Evolutionary conservation across 2,329 filamentous ascomycete genomes (phyloP).

Genomic region (Colletotrichum magnum): DNA sequence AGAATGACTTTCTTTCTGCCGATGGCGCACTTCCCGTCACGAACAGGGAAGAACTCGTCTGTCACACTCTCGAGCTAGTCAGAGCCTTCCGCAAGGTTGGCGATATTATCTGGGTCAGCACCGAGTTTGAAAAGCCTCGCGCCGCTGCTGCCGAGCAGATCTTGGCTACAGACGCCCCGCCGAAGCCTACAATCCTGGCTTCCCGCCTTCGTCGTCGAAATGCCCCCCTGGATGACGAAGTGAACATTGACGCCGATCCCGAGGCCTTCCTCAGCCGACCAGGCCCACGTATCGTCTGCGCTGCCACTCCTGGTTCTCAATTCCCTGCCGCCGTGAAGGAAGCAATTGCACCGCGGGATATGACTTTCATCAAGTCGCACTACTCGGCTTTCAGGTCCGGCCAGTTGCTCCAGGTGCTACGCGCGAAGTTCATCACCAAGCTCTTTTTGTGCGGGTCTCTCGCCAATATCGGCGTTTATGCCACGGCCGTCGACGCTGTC

Average conservation of each 20-base stretch:
- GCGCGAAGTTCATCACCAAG: conserved; percentile 90
- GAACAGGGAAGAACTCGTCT: conserved; percentile 75
- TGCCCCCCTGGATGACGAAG: conserved; percentile 37
- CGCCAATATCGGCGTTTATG: conserved; percentile 90
- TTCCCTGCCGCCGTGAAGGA: conserved; percentile 59
- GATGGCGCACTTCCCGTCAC: conserved; percentile 77
- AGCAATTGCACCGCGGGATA: conserved; percentile 63
- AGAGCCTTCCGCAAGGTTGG: conserved; percentile 79
- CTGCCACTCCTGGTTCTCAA: conserved; percentile 60
- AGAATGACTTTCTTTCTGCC: conserved; percentile 86
- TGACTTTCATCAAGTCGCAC: conserved; percentile 76
- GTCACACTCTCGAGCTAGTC: conserved; percentile 76
- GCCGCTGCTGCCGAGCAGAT: conserved; percentile 68
- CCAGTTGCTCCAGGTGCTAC: conserved; percentile 79
- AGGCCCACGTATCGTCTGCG: conserved; percentile 59
- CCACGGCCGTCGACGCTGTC: conserved; percentile 91
- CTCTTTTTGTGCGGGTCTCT: conserved; percentile 90
- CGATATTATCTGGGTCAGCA: conserved; percentile 87
- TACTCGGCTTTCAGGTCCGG: conserved; percentile 91
- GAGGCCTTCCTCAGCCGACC: conserved; percentile 64
- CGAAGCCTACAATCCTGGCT: conserved; percentile 28
- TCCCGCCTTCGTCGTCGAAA: conserved; percentile 45
- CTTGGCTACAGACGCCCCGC: conserved; percentile 54
- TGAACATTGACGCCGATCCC: conserved; percentile 44
- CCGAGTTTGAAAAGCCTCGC: conserved; percentile 77